Base-by-base conservation (phyloP, 768 basidiomycete species). In the Termitomyces sp. region DNA sequence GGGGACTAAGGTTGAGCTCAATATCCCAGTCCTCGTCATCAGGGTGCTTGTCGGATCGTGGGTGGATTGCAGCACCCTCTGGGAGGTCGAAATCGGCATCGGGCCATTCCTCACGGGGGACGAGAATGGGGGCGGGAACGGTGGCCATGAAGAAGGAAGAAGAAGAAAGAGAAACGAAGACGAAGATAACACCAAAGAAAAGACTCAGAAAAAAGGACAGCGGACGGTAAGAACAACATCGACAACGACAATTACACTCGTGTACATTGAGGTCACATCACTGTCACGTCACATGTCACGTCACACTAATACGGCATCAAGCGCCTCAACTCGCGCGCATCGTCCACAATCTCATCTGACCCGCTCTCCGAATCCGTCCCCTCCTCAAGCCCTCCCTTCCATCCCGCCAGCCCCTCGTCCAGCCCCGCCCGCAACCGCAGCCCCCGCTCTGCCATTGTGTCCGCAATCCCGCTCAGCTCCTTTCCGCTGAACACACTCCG, bases 31-130 rank as follows among this genome's bases (percentile, higher is more conserved):
- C 91, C 70, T 89, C 84, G 63, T 84, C 82, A 56, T 79, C 84
- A 56, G 84, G 80, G 61, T 86, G 85, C 74, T 81, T 88, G 79
- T 89, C 87, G 25, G 82, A 83, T 31, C 80, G 81, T 42, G 87
- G 73, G 66, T 87, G 84, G 56, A 91, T 82, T 53, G 84, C 79
- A 52, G 83, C 83, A 47, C 84, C 91, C 52, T 94, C 92, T 58
- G 89, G 87, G 25, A 94, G 77, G 71, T 92, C 92, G 70, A 94
- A 93, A 75, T 94, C 92, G 63, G 89, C 88, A 73, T 94, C 92
- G 48, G 84, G 81, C 91, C 92, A 94, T 77, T 92, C 90, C 74
- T 94, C 91, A 64, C 83, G 82, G 59, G 81, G 72, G 43, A 79
- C 68, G 46, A 77, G 76, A 50, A 82, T 75, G 12, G 86, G 87